phyloP scores from a whole-genome alignment of 148 eudicot species.

The Chenopodium quinoa region DNA sequence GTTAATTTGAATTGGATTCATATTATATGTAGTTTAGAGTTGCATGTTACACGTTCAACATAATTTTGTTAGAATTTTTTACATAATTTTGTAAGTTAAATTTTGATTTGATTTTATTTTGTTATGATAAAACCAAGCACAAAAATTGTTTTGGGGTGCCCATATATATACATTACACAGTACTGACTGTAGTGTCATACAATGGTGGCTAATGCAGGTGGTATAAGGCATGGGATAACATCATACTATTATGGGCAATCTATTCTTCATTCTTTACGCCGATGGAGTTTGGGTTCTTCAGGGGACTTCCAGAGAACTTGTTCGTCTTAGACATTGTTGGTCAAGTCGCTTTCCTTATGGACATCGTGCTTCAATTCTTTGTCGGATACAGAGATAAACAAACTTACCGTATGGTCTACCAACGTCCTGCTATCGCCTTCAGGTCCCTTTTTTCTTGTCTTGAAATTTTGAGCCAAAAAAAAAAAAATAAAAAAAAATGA shows the following conservation, averaged over 20 bases:
- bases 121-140: conserved; percentile 11
- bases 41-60: not conserved
- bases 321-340: conserved; percentile 81
- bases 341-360: conserved; percentile 77
- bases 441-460: conserved; percentile 40
- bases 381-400: conserved; percentile 78
- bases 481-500: no score
- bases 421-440: conserved; percentile 62
- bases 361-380: conserved; percentile 76
- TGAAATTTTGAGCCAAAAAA: not conserved
- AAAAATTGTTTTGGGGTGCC: conserved; percentile 22
- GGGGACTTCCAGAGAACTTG: conserved; percentile 73
- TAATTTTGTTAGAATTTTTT: not conserved
- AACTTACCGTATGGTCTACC: conserved; percentile 67
- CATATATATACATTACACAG: conserved; percentile 4
- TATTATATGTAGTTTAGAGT: no score
- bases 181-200: not conserved
- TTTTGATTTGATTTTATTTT: conserved; percentile 3
- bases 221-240: conserved; percentile 67
- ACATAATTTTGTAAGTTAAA: not conserved
- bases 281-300: conserved; percentile 91
- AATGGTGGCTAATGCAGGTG: conserved; percentile 55
- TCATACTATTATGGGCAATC: conserved; percentile 77
- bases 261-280: conserved; percentile 92
- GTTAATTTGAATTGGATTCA: not conserved